Base-by-base conservation (phyloP, 257 asterid genomes). In the Rhazya stricta region DNA sequence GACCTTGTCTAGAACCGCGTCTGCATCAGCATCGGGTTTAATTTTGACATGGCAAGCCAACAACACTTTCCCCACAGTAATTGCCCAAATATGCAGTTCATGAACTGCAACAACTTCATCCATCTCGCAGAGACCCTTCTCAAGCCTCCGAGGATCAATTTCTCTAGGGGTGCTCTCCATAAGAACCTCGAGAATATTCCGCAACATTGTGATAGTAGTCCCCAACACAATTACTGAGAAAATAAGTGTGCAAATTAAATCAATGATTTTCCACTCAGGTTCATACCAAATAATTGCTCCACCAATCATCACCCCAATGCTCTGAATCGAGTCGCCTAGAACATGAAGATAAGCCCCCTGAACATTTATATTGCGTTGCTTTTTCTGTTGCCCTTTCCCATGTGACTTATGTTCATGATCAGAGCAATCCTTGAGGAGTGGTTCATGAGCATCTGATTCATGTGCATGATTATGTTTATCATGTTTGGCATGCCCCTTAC, bases 321-420 rank as follows among this genome's bases (percentile, higher is more conserved):
- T 91, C 75, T 92, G 99, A 72, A 92, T 84, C 9, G 96, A 92
- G 80, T 94, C 99, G 70, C 97, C 97, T 3, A 94, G 86, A 13
- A 90, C 95, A 60, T 94, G 99, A 72, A 94, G 96, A 76, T 94
- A 94, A 71, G 99, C 97, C 36, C 99, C 99, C 75, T 92, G 99
- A 21, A 92, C 81, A n/a, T 94, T 94, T 69, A 94, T 86, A 79
- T 94, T 94, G 62, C 77, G 63, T 41, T 60, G 84, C 82, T 84
- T 84, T 86, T 87, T 87, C 78, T 77, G 79, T 54, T 85, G 81
- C 1, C 60, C 19, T 74, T 73, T 84, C 13, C 65, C 81, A 51
- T 76, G 76, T n/a, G 86, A 54, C 42, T 76, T 77, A 21, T 60
- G 74, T 72, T 79, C 88, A 54, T 69, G 81, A n/a, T 79, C 84